phyloP scores from a whole-genome alignment of 768 basidiomycete species.

The Boletus subcaerulescens region DNA sequence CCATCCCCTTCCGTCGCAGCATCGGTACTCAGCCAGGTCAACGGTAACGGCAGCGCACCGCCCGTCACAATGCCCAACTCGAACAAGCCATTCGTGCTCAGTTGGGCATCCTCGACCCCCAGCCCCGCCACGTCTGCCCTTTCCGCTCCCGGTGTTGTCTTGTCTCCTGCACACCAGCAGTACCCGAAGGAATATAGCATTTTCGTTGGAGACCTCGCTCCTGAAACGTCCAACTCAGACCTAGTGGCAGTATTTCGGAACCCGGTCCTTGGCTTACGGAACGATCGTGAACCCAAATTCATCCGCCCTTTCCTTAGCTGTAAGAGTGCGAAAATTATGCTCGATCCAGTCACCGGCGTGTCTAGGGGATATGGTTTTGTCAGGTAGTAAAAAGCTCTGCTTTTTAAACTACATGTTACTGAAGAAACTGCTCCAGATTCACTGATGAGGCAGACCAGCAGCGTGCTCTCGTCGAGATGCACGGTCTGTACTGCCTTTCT shows the following conservation, averaged over 20 bases:
- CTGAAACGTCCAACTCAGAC: slow-evolving; percentile 93
- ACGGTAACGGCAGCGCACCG: slow-evolving; percentile 39
- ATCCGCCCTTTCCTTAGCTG: slow-evolving; percentile 88
- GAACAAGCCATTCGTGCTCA: slow-evolving; percentile 73
- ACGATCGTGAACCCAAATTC: slow-evolving; percentile 84
- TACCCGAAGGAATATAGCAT: slow-evolving; percentile 88
- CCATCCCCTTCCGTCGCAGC: slow-evolving; percentile 67
- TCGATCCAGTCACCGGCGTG: slow-evolving; percentile 85
- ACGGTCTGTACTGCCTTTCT: slow-evolving; percentile 84
- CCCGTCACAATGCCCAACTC: slow-evolving; percentile 84
- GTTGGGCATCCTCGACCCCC: slow-evolving; percentile 60
- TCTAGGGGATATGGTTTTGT: slow-evolving; percentile 94
- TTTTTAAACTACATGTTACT: slow-evolving; percentile 4
- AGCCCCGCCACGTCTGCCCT: slow-evolving; percentile 32
- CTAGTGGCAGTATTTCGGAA: slow-evolving; percentile 92
- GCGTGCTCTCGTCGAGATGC: slow-evolving; percentile 88
- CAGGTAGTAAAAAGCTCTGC: slow-evolving; percentile 45
- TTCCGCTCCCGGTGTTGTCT: slow-evolving; percentile 25
- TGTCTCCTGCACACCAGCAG: slow-evolving; percentile 44
- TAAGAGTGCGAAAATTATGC: slow-evolving; percentile 95
- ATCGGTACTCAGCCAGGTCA: slow-evolving; percentile 67
- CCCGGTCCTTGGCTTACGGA: slow-evolving; percentile 79
- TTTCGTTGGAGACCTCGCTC: slow-evolving; percentile 91
- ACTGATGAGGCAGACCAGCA: slow-evolving; percentile 87
- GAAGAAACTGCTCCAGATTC: slow-evolving; percentile 50